Conservation (phyloP, 306 rosid genomes). For the Prunus kanzakura region DNA sequence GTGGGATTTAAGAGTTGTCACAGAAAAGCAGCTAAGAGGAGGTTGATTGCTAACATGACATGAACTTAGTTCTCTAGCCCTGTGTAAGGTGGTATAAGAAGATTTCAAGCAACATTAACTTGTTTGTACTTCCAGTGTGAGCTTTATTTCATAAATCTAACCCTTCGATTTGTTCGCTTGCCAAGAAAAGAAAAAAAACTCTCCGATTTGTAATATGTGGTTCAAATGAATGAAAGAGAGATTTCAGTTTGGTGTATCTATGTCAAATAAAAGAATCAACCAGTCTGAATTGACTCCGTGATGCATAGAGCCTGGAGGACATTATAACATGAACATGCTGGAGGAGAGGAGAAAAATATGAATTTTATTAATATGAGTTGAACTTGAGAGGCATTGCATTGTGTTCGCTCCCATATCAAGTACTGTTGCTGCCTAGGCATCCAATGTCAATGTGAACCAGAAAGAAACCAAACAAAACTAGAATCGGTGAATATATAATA, state of each 20-base stretch:
- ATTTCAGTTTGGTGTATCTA: too few species aligned
- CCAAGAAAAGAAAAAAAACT: too few species aligned
- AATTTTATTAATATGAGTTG: neutral
- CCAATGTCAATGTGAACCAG: constrained; percentile 22
- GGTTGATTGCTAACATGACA: constrained; percentile 8
- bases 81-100: neutral
- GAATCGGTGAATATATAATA: constrained; percentile 18
- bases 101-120: neutral
- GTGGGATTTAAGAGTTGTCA: neutral
- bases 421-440: too few species aligned
- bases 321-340: neutral
- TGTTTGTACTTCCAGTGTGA: neutral
- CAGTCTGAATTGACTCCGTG: neutral
- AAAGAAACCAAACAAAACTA: constrained; percentile 26
- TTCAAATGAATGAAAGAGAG: too few species aligned
- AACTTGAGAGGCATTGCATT: constrained; percentile 8
- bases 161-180: too few species aligned
- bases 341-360: neutral
- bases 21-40: neutral
- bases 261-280: neutral
- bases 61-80: neutral
- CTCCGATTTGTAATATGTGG: neutral
- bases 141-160: neutral
- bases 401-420: too few species aligned
- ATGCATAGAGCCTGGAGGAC: neutral